Percentiles rank a stretch among this genome's conserved stretches.
Conservation (phyloP, 1,139 yeast genomes). For the Taphrina confusa region DNA sequence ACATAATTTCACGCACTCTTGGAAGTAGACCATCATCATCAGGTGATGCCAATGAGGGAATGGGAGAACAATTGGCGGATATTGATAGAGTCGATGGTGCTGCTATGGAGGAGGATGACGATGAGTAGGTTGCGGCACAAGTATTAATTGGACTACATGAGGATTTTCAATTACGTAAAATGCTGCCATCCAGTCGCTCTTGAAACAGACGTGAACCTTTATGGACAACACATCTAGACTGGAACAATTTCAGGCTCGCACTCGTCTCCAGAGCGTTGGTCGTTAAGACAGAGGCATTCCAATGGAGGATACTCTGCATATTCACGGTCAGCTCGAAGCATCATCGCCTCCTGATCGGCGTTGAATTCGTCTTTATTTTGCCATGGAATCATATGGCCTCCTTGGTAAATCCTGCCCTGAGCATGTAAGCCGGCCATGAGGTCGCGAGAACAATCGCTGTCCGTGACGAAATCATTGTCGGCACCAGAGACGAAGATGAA, state of each 20-base stretch:
- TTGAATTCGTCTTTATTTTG: constrained; percentile 18
- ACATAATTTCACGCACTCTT: constrained; percentile 6
- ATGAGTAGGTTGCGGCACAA: too few relatives aligned
- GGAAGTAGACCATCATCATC: constrained; percentile 15
- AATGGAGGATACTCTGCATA: constrained; percentile 24
- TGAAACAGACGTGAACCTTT: too few relatives aligned
- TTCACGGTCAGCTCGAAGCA: constrained; percentile 27
- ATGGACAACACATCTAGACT: too few relatives aligned
- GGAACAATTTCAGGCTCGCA: background rate
- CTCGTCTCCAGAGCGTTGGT: background rate
- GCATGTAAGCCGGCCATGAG: constrained; percentile 26
- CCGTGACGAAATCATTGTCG: constrained; percentile 8
- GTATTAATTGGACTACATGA: too few relatives aligned
- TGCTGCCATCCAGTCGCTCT: too few relatives aligned
- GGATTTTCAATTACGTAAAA: too few relatives aligned
- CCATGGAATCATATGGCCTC: constrained; percentile 29
- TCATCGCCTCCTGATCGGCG: constrained; percentile 33
- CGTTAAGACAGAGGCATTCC: constrained; percentile 13
- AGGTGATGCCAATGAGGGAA: background rate
- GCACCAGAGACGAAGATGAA: constrained; percentile 29
- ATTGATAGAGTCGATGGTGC: background rate
- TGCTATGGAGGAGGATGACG: background rate
- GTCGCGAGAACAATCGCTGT: constrained; percentile 25
- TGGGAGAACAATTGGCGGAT: too few relatives aligned
- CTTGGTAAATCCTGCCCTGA: constrained; percentile 25